These are phyloP conservation scores for Podospora sp. DNA, from an alignment of 495 filamentous ascomycete genomes.

Conservation along the genomic window DNA sequence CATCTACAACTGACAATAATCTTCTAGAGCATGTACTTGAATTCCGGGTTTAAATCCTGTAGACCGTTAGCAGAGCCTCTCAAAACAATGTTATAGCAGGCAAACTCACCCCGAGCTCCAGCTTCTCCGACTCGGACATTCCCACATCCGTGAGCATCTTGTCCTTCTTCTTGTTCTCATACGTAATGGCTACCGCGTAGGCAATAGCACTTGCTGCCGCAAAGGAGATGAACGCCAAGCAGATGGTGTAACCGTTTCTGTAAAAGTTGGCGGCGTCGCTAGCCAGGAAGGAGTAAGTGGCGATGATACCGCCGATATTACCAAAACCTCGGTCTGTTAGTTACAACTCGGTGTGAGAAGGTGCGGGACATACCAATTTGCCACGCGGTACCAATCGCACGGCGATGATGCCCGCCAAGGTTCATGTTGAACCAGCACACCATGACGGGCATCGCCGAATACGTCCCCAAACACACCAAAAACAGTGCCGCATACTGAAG, in stretches of 20 bases:
- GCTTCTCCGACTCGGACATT: constrained; percentile 74
- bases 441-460: constrained; percentile 77
- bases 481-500: constrained; percentile 76
- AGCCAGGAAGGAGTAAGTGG: constrained; percentile 77
- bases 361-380: constrained; percentile 60
- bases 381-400: constrained; percentile 83
- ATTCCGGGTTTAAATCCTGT: constrained; percentile 66
- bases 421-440: constrained; percentile 97
- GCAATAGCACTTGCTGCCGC: constrained; percentile 60
- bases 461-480: constrained; percentile 64
- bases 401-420: constrained; percentile 80
- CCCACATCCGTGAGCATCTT: constrained; percentile 52
- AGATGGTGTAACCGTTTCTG: constrained; percentile 76
- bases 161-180: constrained; percentile 69
- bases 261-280: constrained; percentile 69
- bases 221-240: constrained; percentile 71
- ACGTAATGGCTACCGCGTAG: constrained; percentile 62
- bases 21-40: constrained; percentile 52
- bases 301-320: constrained; percentile 92
- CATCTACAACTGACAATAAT: too few relatives aligned
- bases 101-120: constrained; percentile 57
- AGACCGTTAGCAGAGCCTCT: constrained; percentile 4
- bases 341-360: too few relatives aligned
- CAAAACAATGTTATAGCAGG: background rate
- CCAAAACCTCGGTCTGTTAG: constrained; percentile 59